These are phyloP conservation scores for Ilex asprella DNA, from an alignment of 257 asterid genomes.

Conservation along the genomic window DNA sequence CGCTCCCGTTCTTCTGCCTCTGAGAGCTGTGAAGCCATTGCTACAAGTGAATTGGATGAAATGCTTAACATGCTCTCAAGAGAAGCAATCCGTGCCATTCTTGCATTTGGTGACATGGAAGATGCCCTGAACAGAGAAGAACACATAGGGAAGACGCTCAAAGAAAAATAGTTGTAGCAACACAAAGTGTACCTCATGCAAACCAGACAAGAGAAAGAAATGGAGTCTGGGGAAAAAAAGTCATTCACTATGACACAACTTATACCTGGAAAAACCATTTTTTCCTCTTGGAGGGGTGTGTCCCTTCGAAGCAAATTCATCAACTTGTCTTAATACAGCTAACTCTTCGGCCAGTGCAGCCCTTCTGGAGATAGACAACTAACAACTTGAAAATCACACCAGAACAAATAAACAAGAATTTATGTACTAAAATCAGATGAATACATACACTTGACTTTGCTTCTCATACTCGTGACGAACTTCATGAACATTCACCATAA, in stretches of 20 bases:
- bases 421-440: constrained; percentile 7
- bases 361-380: constrained; percentile 51
- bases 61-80: constrained; percentile 94
- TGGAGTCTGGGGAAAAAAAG: not conserved
- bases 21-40: constrained; percentile 99
- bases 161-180: not conserved
- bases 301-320: constrained; percentile 84
- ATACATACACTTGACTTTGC: constrained; percentile 97
- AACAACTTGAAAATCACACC: constrained; percentile 4
- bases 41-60: constrained; percentile 87
- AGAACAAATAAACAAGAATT: no score
- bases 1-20: constrained; percentile 99
- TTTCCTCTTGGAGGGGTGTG: constrained; percentile 83
- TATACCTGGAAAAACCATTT: constrained; percentile 76
- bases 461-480: constrained; percentile 98
- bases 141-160: not conserved
- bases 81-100: constrained; percentile 87
- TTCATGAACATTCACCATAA: constrained; percentile 97
- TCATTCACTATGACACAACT: not conserved
- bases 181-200: no score
- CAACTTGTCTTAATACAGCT: constrained; percentile 81
- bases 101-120: constrained; percentile 88
- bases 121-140: constrained; percentile 53
- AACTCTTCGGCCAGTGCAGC: constrained; percentile 96
- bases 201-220: not conserved